Conservation (phyloP, 352 stramenopile species). For the Thraustotheca clavata region DNA sequence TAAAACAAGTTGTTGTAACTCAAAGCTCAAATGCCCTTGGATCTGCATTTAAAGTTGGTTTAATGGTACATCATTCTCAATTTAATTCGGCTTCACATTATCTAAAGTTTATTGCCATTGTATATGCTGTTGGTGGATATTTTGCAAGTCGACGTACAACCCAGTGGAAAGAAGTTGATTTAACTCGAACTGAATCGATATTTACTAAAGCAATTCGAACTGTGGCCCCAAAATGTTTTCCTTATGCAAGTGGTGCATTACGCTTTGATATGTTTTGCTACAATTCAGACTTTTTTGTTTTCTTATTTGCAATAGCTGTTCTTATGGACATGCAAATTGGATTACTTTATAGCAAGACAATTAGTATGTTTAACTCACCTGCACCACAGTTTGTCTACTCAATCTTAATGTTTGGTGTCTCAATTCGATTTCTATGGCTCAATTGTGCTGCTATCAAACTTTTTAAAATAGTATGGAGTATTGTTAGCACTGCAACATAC, state of each 20-base stretch:
- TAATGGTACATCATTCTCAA: background rate
- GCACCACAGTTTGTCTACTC: background rate
- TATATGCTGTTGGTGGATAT: background rate
- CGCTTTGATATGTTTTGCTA: constrained; percentile 8
- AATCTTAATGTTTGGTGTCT: background rate
- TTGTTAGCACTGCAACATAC: constrained; percentile 1
- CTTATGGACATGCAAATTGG: background rate
- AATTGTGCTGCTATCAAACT: constrained; percentile 10
- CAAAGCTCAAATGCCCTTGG: background rate
- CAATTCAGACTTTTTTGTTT: constrained; percentile 21
- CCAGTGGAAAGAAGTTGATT: background rate
- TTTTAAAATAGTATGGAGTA: background rate
- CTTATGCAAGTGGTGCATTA: background rate
- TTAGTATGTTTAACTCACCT: background rate
- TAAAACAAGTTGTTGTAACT: background rate
- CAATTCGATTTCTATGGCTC: constrained; percentile 3
- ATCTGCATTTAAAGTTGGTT: background rate
- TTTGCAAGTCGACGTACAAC: background rate
- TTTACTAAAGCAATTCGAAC: background rate
- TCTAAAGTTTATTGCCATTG: background rate
- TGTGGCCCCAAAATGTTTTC: background rate
- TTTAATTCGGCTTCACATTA: background rate
- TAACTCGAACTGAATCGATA: background rate
- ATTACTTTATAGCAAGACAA: background rate
- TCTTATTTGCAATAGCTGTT: constrained; percentile 2